Conservation (phyloP, 352 stramenopile species). For the Phytophthora litchii region DNA sequence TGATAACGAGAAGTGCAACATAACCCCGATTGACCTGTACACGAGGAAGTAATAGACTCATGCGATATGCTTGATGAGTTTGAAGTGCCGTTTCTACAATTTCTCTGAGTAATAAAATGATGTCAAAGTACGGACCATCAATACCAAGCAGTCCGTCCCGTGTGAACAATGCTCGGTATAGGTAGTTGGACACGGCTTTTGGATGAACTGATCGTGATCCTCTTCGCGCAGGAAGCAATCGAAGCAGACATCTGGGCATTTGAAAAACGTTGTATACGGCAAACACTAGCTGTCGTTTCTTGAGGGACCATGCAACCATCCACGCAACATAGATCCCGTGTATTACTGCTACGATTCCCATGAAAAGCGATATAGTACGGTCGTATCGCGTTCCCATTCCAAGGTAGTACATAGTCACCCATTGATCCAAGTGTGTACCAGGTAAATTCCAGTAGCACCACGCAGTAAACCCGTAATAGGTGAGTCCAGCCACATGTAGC, state of each 20-base stretch:
- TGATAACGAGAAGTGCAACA: slow-evolving; percentile 26
- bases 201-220: too few relatives aligned
- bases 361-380: slow-evolving; percentile 8
- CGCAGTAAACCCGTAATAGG: slow-evolving; percentile 19
- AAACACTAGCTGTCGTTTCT: slow-evolving; percentile 26
- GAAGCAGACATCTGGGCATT: not conserved
- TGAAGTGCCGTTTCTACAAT: slow-evolving; percentile 30
- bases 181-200: not conserved
- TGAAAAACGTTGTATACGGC: slow-evolving; percentile 16
- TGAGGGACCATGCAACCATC: slow-evolving; percentile 31
- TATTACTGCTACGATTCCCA: slow-evolving; percentile 4
- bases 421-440: slow-evolving; percentile 19
- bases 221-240: too few relatives aligned
- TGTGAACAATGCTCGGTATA: slow-evolving; percentile 17
- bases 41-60: slow-evolving; percentile 26
- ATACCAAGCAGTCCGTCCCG: slow-evolving; percentile 19
- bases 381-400: slow-evolving; percentile 17
- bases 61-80: slow-evolving; percentile 34
- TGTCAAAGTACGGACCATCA: slow-evolving; percentile 16
- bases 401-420: slow-evolving; percentile 14
- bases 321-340: slow-evolving; percentile 18
- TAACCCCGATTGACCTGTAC: slow-evolving; percentile 31
- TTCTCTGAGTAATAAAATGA: slow-evolving; percentile 31
- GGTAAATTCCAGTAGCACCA: slow-evolving; percentile 32
- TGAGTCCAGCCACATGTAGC: slow-evolving; percentile 10